phyloP scores from a whole-genome alignment of 257 asterid genomes.

The Solanum rostratum region DNA sequence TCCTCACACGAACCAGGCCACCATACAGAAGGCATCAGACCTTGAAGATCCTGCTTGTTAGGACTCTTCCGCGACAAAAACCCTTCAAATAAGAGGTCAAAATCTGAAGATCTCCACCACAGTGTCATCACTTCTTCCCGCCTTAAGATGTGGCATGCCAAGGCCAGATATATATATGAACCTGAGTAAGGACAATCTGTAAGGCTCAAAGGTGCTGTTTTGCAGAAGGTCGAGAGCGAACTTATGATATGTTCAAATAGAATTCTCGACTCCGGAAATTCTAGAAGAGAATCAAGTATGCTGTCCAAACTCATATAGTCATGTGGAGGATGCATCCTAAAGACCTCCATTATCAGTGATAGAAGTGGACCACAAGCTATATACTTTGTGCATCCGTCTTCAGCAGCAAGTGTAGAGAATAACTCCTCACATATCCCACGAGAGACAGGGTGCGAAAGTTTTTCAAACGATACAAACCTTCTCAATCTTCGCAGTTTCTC shows the following conservation, averaged over 20 bases:
- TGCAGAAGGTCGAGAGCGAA: conserved; percentile 77
- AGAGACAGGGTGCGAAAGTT: conserved; percentile 57
- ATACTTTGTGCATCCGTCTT: conserved; percentile 45
- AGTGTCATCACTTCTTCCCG: conserved; percentile 73
- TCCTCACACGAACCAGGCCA: conserved; percentile 95
- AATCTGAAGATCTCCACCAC: conserved; percentile 81
- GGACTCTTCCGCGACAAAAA: conserved; percentile 76
- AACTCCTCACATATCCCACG: conserved; percentile 61
- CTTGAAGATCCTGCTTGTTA: conserved; percentile 79
- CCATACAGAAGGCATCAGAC: conserved; percentile 87
- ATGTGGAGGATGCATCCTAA: conserved; percentile 68
- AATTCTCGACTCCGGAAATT: conserved; percentile 44
- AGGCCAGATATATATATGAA: conserved; percentile 72
- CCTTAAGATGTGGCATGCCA: conserved; percentile 75
- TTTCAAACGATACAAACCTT: conserved; percentile 71
- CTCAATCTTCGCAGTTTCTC: conserved; percentile 68
- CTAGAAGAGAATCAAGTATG: conserved; percentile 66
- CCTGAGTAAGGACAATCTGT: conserved; percentile 90
- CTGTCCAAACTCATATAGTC: conserved; percentile 61
- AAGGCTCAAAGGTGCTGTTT: conserved; percentile 58
- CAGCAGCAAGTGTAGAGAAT: conserved; percentile 35
- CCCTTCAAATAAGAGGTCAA: conserved; percentile 75
- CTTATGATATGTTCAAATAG: conserved; percentile 49
- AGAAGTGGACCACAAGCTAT: conserved; percentile 67
- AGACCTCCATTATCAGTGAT: conserved; percentile 62